These are phyloP conservation scores for Backusella tarrabulga DNA, from an alignment of 192 early-diverging fungal species.

Conservation along the genomic window DNA sequence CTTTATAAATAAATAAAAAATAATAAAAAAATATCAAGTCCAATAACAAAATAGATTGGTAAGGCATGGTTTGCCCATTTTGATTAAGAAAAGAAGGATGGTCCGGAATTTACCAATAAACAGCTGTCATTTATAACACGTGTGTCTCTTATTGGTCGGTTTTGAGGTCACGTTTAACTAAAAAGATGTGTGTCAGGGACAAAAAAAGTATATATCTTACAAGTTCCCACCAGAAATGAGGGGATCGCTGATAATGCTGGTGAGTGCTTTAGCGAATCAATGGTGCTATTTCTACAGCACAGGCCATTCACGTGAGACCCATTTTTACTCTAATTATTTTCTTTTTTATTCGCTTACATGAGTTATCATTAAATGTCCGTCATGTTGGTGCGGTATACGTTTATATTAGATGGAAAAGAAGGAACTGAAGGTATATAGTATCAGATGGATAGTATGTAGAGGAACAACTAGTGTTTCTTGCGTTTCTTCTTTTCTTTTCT, in stretches of 20 bases:
- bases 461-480: not conserved
- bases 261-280: not conserved
- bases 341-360: not conserved
- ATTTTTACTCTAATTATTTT: not conserved
- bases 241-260: not conserved
- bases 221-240: not conserved
- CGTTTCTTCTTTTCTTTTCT: not conserved
- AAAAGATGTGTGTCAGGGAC: slow-evolving; percentile 3
- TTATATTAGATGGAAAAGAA: not conserved
- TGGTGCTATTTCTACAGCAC: not conserved
- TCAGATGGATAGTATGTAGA: not conserved
- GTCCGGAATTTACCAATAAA: slow-evolving; percentile 2
- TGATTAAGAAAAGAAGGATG: not conserved
- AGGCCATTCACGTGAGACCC: slow-evolving; percentile 5
- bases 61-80: not conserved
- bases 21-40: not conserved
- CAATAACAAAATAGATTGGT: slow-evolving; percentile 12
- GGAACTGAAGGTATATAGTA: not conserved
- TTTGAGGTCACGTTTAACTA: slow-evolving; percentile 14
- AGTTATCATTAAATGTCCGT: not conserved
- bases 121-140: slow-evolving; percentile 7
- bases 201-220: not conserved
- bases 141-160: slow-evolving; percentile 16
- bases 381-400: not conserved
- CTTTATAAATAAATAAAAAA: not conserved